Conservation (phyloP, 2,329 filamentous ascomycete genomes). For the Fusarium sp. region DNA sequence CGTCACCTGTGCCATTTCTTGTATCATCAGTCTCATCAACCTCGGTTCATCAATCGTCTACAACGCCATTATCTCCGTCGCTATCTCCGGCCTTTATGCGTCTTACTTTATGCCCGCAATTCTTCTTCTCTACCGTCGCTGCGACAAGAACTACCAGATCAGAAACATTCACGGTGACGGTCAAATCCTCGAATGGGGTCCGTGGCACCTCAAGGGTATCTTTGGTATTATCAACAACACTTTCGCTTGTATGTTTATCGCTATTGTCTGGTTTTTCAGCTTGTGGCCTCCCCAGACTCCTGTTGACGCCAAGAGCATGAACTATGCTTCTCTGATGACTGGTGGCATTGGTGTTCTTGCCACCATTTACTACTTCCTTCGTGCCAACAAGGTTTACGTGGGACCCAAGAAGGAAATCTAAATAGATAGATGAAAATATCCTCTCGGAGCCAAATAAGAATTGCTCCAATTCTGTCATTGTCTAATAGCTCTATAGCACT, state of each 20-base stretch:
- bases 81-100: slow-evolving; percentile 38
- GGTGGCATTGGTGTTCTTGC: slow-evolving; percentile 56
- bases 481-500: not conserved
- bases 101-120: slow-evolving; percentile 41
- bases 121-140: slow-evolving; percentile 43
- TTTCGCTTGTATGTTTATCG: slow-evolving; percentile 64
- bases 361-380: slow-evolving; percentile 58
- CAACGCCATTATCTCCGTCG: slow-evolving; percentile 42
- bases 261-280: slow-evolving; percentile 67
- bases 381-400: slow-evolving; percentile 56
- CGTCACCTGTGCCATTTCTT: slow-evolving; percentile 34
- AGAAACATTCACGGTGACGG: slow-evolving; percentile 29
- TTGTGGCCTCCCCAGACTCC: slow-evolving; percentile 58
- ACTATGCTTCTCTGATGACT: slow-evolving; percentile 61
- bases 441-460: too few species aligned
- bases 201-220: slow-evolving; percentile 64
- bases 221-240: slow-evolving; percentile 66
- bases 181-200: slow-evolving; percentile 59
- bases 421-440: too few species aligned
- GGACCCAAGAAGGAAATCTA: slow-evolving; percentile 54
- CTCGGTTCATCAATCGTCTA: slow-evolving; percentile 42
- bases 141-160: slow-evolving; percentile 40
- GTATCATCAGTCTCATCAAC: slow-evolving; percentile 43
- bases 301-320: slow-evolving; percentile 53
- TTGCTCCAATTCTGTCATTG: not conserved